Evolutionary conservation across 495 filamentous ascomycete species (phyloP).

Genomic region (Neurospora sp.): DNA sequence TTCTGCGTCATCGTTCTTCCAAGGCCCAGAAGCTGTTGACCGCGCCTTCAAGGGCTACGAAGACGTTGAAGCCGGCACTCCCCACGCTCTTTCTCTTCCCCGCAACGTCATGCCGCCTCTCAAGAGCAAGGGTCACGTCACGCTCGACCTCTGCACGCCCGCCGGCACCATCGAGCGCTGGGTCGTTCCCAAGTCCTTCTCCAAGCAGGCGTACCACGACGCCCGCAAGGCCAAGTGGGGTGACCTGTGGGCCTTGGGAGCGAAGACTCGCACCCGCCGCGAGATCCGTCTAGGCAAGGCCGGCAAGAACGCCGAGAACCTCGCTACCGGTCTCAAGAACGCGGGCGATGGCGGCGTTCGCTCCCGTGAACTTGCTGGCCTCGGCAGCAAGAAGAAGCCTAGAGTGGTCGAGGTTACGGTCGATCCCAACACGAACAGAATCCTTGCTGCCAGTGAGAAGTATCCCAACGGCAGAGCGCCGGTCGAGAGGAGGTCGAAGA

Average conservation of each 20-base stretch:
- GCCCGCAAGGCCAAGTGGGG: slow-evolving; percentile 88
- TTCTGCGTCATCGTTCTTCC: background rate
- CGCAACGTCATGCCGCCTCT: slow-evolving; percentile 68
- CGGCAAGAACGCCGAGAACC: slow-evolving; percentile 10
- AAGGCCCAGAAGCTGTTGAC: slow-evolving; percentile 19
- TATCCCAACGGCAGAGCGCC: slow-evolving; percentile 8
- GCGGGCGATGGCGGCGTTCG: slow-evolving; percentile 33
- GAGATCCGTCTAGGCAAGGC: slow-evolving; percentile 48
- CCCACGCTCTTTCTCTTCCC: slow-evolving; percentile 62
- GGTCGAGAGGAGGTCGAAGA: slow-evolving; percentile 41
- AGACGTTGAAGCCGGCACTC: slow-evolving; percentile 10
- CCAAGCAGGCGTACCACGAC: slow-evolving; percentile 73
- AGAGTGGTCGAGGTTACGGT: slow-evolving; percentile 26
- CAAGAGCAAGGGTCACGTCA: slow-evolving; percentile 80
- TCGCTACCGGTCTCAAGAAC: background rate
- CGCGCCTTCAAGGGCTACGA: slow-evolving; percentile 35
- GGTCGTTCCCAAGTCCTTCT: slow-evolving; percentile 76
- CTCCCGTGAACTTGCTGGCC: slow-evolving; percentile 15
- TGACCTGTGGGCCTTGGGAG: slow-evolving; percentile 90
- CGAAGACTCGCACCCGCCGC: slow-evolving; percentile 66
- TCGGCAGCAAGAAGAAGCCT: slow-evolving; percentile 16
- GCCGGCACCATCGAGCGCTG: slow-evolving; percentile 82
- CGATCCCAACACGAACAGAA: slow-evolving; percentile 16
- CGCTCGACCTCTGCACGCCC: slow-evolving; percentile 85
- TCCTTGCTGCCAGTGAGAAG: slow-evolving; percentile 24